Evolutionary conservation across 768 basidiomycete genomes (phyloP), one percentile per base, ranked within the genome.

Genomic region (Sporobolomyces pararoseus): DNA sequence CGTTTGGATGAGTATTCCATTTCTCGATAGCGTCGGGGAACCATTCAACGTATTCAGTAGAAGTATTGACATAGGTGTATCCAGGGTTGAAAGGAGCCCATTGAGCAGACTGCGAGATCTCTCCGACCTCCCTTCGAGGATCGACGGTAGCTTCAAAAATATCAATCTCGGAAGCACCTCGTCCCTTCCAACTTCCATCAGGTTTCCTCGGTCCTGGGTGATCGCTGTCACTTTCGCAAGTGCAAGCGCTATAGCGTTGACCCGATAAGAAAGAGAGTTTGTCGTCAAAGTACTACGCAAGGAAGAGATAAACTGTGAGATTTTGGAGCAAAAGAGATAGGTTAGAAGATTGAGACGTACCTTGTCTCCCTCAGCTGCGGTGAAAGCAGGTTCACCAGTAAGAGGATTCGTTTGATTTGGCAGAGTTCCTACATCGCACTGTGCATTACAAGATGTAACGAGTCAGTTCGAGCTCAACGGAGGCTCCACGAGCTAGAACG

Each of bases 341-440:
- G 29, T 21, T 34, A 21, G 19, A 37, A 16, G 10, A 9, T n/a
- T n/a, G n/a, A 25, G 13, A 29, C 60, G 37, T 17, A 65, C 60
- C 52, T 47, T 7, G 44, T 60, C 65, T 53, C 63, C 66, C 27
- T 47, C 35, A 17, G 27, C 53, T 21, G 39, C 35, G 13, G 65
- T 29, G 59, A 61, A 46, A 13, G 59, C 63, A 19, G 70, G 71
- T 1, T 42, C 2, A 19, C 62, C 62, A 7, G 63, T 60, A 0
- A 14, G 16, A 16, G 55, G 66, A 37, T 54, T 1, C 21, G 71
- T 70, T 46, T 66, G 68, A 42, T 70, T 70, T 5, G 66, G 79
- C n/a, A 85, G 83, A 1, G 93, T 93, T n/a, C 95, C 95, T n/a
- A 94, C 82, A 78, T 98, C 94, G 75, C 95, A 96, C 16, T 84